Evolutionary conservation across 768 basidiomycete species (phyloP).

Genomic region (Rhodosporidiobolus odoratus): DNA sequence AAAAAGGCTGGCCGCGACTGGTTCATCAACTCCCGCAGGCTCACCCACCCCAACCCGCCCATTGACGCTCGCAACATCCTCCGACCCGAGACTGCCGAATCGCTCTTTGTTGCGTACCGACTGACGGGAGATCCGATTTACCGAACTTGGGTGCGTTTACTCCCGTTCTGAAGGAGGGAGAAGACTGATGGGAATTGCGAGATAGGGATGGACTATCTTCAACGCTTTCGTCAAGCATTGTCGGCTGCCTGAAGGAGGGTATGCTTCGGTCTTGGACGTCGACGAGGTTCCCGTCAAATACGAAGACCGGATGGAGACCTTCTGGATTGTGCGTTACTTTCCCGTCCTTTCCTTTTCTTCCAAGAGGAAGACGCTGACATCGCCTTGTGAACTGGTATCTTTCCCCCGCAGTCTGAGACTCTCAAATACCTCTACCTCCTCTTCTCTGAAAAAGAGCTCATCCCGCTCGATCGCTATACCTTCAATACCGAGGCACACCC

Average conservation of each 20-base stretch:
- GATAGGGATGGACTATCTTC: slow-evolving; percentile 76
- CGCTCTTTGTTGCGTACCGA: slow-evolving; percentile 84
- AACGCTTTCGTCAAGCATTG: slow-evolving; percentile 76
- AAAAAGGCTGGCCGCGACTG: slow-evolving; percentile 51
- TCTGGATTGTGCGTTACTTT: slow-evolving; percentile 63
- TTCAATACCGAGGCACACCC: slow-evolving; percentile 75
- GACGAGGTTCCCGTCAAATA: slow-evolving; percentile 63
- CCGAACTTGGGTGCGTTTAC: slow-evolving; percentile 54
- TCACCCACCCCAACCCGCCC: slow-evolving; percentile 31
- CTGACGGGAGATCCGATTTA: slow-evolving; percentile 77
- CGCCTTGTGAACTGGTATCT: not conserved
- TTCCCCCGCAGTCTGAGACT: slow-evolving; percentile 76
- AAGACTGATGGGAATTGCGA: not conserved
- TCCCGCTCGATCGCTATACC: slow-evolving; percentile 72
- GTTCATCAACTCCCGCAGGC: slow-evolving; percentile 35
- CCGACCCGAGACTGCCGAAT: slow-evolving; percentile 90
- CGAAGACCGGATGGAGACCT: slow-evolving; percentile 94
- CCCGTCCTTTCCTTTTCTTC: not conserved
- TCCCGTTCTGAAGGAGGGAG: not conserved
- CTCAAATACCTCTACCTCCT: slow-evolving; percentile 85
- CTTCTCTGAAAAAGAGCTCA: slow-evolving; percentile 66
- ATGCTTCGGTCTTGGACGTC: slow-evolving; percentile 76
- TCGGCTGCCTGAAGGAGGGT: slow-evolving; percentile 66
- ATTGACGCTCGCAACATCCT: slow-evolving; percentile 92
- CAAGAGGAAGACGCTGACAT: not conserved